Conservation (phyloP, 345 rosid species). For the Lepidium didymum region DNA sequence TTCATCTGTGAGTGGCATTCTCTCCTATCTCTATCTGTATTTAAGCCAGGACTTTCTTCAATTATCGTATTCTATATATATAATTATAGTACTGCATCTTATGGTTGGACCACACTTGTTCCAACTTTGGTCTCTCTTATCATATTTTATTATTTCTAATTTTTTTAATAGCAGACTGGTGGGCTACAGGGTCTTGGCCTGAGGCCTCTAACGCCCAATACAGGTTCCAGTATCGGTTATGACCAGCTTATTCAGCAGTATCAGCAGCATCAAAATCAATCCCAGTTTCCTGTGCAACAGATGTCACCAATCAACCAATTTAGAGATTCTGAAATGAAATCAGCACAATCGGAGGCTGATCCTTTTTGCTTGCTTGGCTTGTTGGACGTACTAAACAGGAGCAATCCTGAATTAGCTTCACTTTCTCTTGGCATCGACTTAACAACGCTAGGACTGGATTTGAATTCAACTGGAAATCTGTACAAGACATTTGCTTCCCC, state of each 20-base stretch:
- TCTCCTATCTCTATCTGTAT: constrained; percentile 41
- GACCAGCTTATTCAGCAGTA: constrained; percentile 86
- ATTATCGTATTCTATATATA: background rate
- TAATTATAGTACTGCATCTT: background rate
- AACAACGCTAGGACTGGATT: constrained; percentile 85
- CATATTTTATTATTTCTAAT: background rate
- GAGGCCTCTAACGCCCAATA: constrained; percentile 74
- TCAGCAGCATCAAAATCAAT: constrained; percentile 79
- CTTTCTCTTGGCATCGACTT: constrained; percentile 92
- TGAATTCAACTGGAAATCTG: constrained; percentile 86
- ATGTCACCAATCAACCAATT: constrained; percentile 79
- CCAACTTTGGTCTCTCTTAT: background rate
- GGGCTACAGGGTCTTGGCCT: constrained; percentile 85
- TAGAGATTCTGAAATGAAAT: constrained; percentile 78
- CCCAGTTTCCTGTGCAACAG: constrained; percentile 88
- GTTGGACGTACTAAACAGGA: constrained; percentile 65
- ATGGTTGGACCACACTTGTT: background rate
- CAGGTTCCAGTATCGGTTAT: constrained; percentile 63
- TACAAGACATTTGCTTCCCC: constrained; percentile 98
- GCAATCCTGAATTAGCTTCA: constrained; percentile 69
- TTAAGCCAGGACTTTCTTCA: background rate
- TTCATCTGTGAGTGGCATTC: constrained; percentile 67
- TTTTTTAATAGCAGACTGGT: constrained; percentile 47
- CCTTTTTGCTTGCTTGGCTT: constrained; percentile 81
- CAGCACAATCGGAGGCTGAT: constrained; percentile 67